Evolutionary conservation across 2,329 filamentous ascomycete genomes (phyloP).

Genomic region (Colletotrichum liaoningense): DNA sequence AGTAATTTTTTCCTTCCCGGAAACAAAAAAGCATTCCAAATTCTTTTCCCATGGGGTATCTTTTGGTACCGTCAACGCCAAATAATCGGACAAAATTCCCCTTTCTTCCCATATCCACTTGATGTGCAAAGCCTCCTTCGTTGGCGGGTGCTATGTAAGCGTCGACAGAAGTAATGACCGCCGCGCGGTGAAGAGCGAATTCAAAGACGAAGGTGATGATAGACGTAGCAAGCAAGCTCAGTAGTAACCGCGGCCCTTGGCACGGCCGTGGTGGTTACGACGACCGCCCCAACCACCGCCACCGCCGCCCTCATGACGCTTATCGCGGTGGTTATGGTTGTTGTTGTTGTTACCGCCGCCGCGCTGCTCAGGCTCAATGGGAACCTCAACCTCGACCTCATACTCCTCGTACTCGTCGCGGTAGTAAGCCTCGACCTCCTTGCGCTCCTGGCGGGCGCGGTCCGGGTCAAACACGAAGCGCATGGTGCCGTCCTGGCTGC

Average conservation of each 20-base stretch:
- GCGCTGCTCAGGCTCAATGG: conserved; percentile 49
- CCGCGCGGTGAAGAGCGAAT: no score
- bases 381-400: conserved; percentile 81
- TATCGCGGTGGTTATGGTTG: conserved; percentile 15
- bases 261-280: conserved; percentile 14
- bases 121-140: neutral
- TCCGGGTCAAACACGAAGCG: conserved; percentile 90
- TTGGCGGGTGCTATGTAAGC: neutral
- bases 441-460: conserved; percentile 77
- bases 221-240: neutral
- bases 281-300: conserved; percentile 14
- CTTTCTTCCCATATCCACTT: neutral
- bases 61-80: conserved; percentile 29
- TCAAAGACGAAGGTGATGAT: neutral
- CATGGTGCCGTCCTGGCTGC: conserved; percentile 77
- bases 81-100: conserved; percentile 16
- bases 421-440: conserved; percentile 75
- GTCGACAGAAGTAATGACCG: neutral
- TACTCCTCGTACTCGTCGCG: conserved; percentile 81
- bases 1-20: neutral
- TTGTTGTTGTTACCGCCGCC: conserved; percentile 5
- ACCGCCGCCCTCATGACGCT: conserved; percentile 15
- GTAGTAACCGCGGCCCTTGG: conserved; percentile 31
- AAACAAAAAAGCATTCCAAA: conserved; percentile 1
- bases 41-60: conserved; percentile 30